Evolutionary conservation across 164 flowering plant species (phyloP), one percentile per base, ranked within the genome.

Genomic region (Umbilicus rupestris): DNA sequence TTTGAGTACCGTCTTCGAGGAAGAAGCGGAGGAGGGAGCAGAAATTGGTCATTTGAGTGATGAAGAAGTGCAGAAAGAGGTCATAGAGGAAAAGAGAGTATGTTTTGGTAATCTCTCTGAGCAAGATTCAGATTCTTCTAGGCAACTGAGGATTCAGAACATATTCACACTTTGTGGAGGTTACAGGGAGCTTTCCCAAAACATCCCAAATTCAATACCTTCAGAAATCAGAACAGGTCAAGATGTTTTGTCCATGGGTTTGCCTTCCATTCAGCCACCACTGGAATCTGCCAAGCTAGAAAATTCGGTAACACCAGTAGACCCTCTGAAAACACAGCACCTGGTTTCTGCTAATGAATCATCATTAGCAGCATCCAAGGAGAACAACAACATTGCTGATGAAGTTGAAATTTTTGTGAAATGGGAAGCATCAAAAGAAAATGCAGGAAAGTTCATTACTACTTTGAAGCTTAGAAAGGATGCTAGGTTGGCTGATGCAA

Each of bases 161-260:
- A 91, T 94, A 33, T 91, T 91, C 71, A 83, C 91, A 35, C 95
- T 94, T 12, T 94, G 99, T 70, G 99, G 99, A 69, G 86, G 85
- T 70, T 73, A 88, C 60, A 86, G 99, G 66, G 97, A 94, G 79
- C 82, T 89, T 22, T 74, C 83, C 46, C 88, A 87, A 39, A 78
- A 84, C 44, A 73, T 67, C 20, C 70, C 70, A 35, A 72, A 72
- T 17, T 75, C 82, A 39, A 45, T 69, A 47, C 73, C 80, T 68
- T 22, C 68, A 19, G 75, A 78, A 69, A 73, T 62, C 10, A 33
- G 10, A 49, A 20, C 19, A 62, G 37, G 55, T 19, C 35, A 55
- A 1, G 59, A 47, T 20, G 42, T 7, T 58, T 72, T 47, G 57
- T 16, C 74, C 30, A 83, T 77, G 59, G 65, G 72, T 55, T 29